Evolutionary conservation across 2,329 filamentous ascomycete species (phyloP).

Genomic region (Epichloe typhina): DNA sequence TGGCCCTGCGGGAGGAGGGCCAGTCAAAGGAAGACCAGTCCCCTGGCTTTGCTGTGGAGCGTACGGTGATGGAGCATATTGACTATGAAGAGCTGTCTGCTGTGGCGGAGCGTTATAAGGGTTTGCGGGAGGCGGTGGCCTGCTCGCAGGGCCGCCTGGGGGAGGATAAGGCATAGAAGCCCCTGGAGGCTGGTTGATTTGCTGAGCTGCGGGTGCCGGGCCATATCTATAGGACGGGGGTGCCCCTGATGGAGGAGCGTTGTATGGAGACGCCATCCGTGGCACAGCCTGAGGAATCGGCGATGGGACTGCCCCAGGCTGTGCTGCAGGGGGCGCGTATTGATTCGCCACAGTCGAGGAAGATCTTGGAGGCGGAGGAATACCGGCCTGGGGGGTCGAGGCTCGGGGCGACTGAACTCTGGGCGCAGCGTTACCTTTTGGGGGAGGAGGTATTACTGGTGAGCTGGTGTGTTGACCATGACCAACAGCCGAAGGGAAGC

Average conservation of each 20-base stretch:
- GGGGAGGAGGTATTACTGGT: conserved; percentile 59
- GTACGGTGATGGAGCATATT: conserved; percentile 21
- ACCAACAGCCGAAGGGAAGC: conserved; percentile 27
- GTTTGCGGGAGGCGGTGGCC: conserved; percentile 31
- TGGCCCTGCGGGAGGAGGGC: conserved; percentile 24
- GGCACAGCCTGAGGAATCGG: conserved; percentile 46
- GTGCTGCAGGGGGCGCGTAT: conserved; percentile 39
- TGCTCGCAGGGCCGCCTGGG: conserved; percentile 20
- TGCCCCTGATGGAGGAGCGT: conserved; percentile 56
- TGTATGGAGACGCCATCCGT: conserved; percentile 75
- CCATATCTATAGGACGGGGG: conserved; percentile 68
- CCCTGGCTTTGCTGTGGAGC: conserved; percentile 31
- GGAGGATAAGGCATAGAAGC: conserved; percentile 27
- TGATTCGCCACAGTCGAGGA: conserved; percentile 50
- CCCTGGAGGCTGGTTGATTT: conserved; percentile 29
- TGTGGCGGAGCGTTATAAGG: conserved; percentile 32
- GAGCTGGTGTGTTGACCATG: conserved; percentile 55
- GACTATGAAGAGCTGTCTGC: conserved; percentile 24
- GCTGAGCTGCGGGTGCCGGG: conserved; percentile 47
- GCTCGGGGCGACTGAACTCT: conserved; percentile 61
- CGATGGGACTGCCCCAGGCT: conserved; percentile 50
- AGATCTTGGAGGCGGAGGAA: conserved; percentile 43
- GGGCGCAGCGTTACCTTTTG: conserved; percentile 56
- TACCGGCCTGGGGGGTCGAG: conserved; percentile 34
- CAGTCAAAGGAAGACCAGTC: conserved; percentile 17